Evolutionary conservation across 2,329 filamentous ascomycete species (phyloP).

Genomic region (Colletotrichum tanaceti): DNA sequence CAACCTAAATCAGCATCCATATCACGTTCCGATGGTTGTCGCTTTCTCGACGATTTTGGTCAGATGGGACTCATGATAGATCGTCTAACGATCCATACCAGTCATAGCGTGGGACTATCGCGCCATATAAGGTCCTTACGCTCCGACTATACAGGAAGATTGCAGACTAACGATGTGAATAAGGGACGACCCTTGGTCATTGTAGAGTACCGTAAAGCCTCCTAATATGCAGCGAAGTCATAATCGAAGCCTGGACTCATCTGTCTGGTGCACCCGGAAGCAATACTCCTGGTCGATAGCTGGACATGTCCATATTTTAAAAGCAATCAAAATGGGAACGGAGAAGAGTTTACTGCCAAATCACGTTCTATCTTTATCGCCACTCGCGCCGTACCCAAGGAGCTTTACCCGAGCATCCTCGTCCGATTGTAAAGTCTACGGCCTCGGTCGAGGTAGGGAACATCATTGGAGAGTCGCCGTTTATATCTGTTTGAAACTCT

Average conservation of each 20-base stretch:
- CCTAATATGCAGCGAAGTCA: background rate
- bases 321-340: background rate
- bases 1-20: background rate
- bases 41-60: background rate
- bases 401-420: constrained; percentile 55
- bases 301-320: background rate
- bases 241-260: background rate
- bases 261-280: no score
- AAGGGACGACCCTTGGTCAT: no score
- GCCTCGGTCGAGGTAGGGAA: constrained; percentile 56
- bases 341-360: background rate
- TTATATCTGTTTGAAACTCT: constrained; percentile 57
- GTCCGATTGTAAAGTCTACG: constrained; percentile 52
- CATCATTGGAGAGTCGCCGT: constrained; percentile 58
- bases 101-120: no score
- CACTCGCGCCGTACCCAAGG: constrained; percentile 42
- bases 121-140: background rate
- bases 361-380: constrained; percentile 31
- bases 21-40: no score
- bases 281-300: background rate
- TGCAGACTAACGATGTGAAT: background rate
- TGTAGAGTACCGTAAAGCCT: background rate
- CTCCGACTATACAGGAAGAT: background rate
- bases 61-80: no score
- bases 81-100: no score